Evolutionary conservation across 148 eudicot species (phyloP).

Genomic region (Talinum fruticosum): DNA sequence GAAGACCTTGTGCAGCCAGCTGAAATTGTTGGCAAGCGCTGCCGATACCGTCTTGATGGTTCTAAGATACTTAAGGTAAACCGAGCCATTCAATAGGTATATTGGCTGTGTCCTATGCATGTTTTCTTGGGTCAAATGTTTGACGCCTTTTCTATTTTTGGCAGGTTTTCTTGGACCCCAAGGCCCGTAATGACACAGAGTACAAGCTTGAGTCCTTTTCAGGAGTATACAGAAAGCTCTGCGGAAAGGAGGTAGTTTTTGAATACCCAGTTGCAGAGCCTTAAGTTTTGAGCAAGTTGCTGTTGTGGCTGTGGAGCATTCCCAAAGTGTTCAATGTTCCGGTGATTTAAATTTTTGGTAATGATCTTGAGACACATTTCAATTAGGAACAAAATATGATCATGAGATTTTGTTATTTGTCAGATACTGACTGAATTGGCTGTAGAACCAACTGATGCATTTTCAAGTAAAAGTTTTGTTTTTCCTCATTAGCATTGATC

Average conservation of each 20-base stretch:
- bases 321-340: conserved; percentile 10
- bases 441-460: conserved; percentile 10
- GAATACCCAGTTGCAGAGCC: conserved; percentile 62
- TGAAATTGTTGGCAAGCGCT: conserved; percentile 86
- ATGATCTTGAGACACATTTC: conserved; percentile 13
- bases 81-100: not conserved
- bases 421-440: conserved; percentile 13
- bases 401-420: conserved; percentile 20
- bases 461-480: conserved; percentile 16
- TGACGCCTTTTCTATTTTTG: not conserved
- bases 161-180: conserved; percentile 81
- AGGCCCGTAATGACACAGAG: conserved; percentile 79
- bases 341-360: conserved; percentile 17
- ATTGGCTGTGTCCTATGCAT: not conserved
- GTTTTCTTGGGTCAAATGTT: not conserved
- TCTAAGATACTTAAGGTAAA: conserved; percentile 77
- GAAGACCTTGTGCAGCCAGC: conserved; percentile 91
- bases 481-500: not conserved
- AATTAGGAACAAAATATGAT: conserved; percentile 14
- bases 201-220: conserved; percentile 88
- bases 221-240: conserved; percentile 83
- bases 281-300: conserved; percentile 23
- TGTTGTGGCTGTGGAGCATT: conserved; percentile 13
- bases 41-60: conserved; percentile 77
- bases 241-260: conserved; percentile 88